These are phyloP conservation scores for Starmerella bombi DNA, from an alignment of 805 yeast species.

Conservation along the genomic window DNA sequence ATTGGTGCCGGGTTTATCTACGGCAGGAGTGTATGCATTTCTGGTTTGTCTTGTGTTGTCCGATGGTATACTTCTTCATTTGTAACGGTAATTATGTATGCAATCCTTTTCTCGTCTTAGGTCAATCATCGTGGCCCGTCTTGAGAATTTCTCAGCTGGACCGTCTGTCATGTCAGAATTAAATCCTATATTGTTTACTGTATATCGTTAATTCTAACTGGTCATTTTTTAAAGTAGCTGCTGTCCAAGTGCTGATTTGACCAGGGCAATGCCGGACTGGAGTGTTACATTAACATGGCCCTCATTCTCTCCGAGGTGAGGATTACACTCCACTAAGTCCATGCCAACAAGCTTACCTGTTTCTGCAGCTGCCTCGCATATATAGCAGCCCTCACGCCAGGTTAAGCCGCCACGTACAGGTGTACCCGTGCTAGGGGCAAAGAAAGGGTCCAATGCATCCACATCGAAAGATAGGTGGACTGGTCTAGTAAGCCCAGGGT, in stretches of 20 bases:
- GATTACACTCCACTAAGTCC: constrained; percentile 91
- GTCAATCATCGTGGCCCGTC: no score
- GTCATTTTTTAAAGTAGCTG: constrained; percentile 56
- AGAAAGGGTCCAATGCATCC: constrained; percentile 90
- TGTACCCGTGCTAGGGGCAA: constrained; percentile 94
- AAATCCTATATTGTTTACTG: no score
- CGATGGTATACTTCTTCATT: no score
- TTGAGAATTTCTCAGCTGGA: no score
- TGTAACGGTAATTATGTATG: no score
- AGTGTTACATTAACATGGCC: constrained; percentile 71
- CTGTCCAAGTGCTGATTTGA: constrained; percentile 90
- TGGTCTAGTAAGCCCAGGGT: constrained; percentile 60
- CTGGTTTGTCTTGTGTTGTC: no score
- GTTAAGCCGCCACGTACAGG: constrained; percentile 95
- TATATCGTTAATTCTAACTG: no score
- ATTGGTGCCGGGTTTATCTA: no score
- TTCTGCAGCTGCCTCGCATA: constrained; percentile 84
- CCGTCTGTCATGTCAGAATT: no score
- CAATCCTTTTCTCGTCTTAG: no score
- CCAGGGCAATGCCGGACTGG: constrained; percentile 77
- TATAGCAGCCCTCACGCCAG: constrained; percentile 81
- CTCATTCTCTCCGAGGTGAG: constrained; percentile 68
- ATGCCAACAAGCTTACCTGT: constrained; percentile 78
- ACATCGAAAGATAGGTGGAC: constrained; percentile 89
- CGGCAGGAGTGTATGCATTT: no score